Evolutionary conservation across 192 early-diverging fungal genomes (phyloP), one percentile per base, ranked within the genome.

Genomic region (Rhizophagus sp.): DNA sequence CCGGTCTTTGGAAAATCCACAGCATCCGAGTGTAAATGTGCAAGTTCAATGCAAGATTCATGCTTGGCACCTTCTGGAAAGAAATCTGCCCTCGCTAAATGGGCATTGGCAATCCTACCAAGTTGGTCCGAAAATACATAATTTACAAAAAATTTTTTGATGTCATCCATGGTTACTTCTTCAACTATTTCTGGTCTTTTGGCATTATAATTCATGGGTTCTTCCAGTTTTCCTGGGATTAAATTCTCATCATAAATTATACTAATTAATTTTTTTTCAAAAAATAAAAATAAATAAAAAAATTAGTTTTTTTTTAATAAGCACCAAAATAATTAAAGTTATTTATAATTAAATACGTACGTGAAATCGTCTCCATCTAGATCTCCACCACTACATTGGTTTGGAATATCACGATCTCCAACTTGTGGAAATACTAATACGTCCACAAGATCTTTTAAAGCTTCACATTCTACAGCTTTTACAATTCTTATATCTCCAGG

Each of bases 321-420:
- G 30, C 30, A 30, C 30, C 30, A 30, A 30, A 30, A 30, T 30
- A 30, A 30, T 30, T 30, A 30, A 30, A 30, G 27, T 30, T 30
- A 30, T 30, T 30, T 30, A 30, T 30, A 30, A 30, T 30, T 1
- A 30, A 30, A 30, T 30, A 41, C 86, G 79, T 84, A 92, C 89
- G 88, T 91, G 77, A 80, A 92, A 79, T 89, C 88, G 84, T 96
- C 95, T 30, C 95, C 95, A 75, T 95, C 95, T 11, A 96, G 79
- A 85, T 96, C 95, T 8, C 95, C 95, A 57, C 95, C 95, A 75
- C 88, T 88, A 74, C 94, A 92, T 89, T 91, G 90, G 62, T 89
- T 93, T 1, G 93, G 92, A 34, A 94, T 84, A 73, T 91, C 90
- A 4, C 95, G 87, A 7, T 86, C 71, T 0, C 95, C 95, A 27